These are phyloP conservation scores for Chlorella sp. DNA, from an alignment of 139 green algal genomes.

Conservation along the genomic window DNA sequence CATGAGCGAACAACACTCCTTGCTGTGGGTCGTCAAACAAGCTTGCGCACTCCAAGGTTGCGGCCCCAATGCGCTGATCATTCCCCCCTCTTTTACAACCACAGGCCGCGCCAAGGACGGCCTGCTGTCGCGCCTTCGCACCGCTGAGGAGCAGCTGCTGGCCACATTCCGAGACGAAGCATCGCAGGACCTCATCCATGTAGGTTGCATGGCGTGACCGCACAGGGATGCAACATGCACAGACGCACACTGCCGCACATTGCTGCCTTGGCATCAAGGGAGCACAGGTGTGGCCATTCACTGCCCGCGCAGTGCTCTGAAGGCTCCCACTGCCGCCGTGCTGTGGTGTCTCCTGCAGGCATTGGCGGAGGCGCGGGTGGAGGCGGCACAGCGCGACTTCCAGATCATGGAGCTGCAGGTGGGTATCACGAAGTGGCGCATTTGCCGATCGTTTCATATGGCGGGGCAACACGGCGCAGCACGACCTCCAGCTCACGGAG, in stretches of 20 bases:
- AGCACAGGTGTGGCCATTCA: too few species aligned
- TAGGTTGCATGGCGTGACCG: not conserved
- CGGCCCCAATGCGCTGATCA: not conserved
- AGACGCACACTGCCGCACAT: too few species aligned
- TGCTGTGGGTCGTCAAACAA: not conserved
- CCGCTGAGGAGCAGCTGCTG: conserved; percentile 26
- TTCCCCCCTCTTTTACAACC: not conserved
- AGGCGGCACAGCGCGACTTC: conserved; percentile 29
- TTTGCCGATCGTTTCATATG: too few species aligned
- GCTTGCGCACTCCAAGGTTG: not conserved
- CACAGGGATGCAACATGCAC: too few species aligned
- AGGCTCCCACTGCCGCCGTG: not conserved
- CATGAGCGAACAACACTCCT: not conserved
- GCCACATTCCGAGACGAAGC: conserved; percentile 23
- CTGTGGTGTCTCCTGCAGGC: too few species aligned
- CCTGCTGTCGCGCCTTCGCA: conserved; percentile 13
- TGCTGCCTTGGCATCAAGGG: too few species aligned
- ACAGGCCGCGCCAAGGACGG: conserved; percentile 9
- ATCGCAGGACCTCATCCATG: not conserved
- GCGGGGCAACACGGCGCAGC: too few species aligned
- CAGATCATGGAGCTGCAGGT: conserved; percentile 25
- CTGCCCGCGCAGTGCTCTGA: too few species aligned
- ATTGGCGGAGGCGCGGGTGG: conserved; percentile 13
- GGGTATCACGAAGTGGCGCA: not conserved
- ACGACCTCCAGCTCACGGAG: too few species aligned